Base-by-base conservation (phyloP, 2,329 filamentous ascomycete species). In the Clarireedia hainanense region DNA sequence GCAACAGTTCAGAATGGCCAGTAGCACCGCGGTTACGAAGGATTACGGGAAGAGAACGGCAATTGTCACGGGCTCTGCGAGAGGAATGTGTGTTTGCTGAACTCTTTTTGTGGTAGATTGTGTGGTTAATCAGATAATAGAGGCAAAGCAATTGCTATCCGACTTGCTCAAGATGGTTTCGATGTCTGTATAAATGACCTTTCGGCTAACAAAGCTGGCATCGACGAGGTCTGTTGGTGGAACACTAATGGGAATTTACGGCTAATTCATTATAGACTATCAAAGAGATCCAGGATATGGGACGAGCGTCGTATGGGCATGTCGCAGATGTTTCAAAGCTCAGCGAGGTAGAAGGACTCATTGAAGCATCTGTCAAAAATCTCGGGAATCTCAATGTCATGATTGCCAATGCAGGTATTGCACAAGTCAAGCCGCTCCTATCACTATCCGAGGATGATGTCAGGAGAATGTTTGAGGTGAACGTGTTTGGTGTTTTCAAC, bases 141-240 rank as follows among this genome's bases (percentile, higher is more conserved):
- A 60, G 83, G 83, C 47, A 80, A 79, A 63, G 76, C 80, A 20
- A 83, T 85, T 52, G 84, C 83, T 17, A 70, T 84, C 6, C 80
- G 84, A 2, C 75, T 88, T 15, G 83, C 83, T 5, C 70, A 74
- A 23, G 84, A 87, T 59, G 84, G 84, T 53, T 88, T 86, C 70
- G 75, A 82, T 61, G 73, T 88, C 50, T 84, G 81, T 64, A 72
- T 88, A 60, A 86, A 85, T 65, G 84, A 87, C 61, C 71, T 86
- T 15, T 60, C 72, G 27, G 72, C 76, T 14, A 80, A 84, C 60
- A 69, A 75, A 50, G 61, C 74, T 4, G 76, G 72, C 1, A 78
- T 80, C 58, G 76, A 83, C 51, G 73, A 77, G 23, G 73, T 77
- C 58, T 20, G 6, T 17, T 24, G 42, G 1, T 62, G 42, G 7